A percentile compares a stretch with the other conserved stretches of the same genome.
Evolutionary conservation across 345 rosid species (phyloP).

Genomic region (Rhodamnia rubescens): DNA sequence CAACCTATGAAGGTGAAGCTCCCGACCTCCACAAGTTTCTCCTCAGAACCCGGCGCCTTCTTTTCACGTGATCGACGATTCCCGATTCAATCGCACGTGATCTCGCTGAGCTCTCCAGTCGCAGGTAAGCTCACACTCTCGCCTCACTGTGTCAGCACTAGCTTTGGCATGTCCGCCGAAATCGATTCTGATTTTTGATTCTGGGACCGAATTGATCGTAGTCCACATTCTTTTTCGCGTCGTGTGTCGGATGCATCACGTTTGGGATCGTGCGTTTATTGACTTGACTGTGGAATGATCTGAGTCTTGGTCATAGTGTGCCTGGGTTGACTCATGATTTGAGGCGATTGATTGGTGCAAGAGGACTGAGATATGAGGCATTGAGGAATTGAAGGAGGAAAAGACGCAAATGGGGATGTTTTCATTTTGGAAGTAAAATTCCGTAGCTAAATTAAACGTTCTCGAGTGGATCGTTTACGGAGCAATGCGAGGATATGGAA

Average conservation of each 20-base stretch:
- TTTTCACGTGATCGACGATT: background rate
- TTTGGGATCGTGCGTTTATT: background rate
- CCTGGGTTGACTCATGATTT: background rate
- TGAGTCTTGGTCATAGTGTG: background rate
- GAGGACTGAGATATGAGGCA: background rate
- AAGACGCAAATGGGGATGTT: background rate
- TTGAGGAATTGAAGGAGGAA: background rate
- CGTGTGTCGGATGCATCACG: background rate
- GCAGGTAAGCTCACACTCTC: background rate
- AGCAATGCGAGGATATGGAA: background rate
- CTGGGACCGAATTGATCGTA: background rate
- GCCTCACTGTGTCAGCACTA: background rate
- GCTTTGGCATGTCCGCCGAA: background rate
- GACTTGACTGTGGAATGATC: background rate
- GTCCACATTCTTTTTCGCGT: background rate
- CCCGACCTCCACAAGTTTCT: background rate
- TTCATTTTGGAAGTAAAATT: background rate
- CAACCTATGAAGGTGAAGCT: background rate
- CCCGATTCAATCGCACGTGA: background rate
- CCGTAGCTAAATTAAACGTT: background rate
- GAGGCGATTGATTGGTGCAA: background rate
- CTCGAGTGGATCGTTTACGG: background rate
- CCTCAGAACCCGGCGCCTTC: background rate
- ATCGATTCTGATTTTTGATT: background rate
- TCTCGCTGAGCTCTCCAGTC: background rate